A percentile compares a stretch with the other conserved stretches of the same genome.
These are phyloP conservation scores for Aulographum hederae DNA, from an alignment of 2,329 filamentous ascomycete species.

Conservation along the genomic window DNA sequence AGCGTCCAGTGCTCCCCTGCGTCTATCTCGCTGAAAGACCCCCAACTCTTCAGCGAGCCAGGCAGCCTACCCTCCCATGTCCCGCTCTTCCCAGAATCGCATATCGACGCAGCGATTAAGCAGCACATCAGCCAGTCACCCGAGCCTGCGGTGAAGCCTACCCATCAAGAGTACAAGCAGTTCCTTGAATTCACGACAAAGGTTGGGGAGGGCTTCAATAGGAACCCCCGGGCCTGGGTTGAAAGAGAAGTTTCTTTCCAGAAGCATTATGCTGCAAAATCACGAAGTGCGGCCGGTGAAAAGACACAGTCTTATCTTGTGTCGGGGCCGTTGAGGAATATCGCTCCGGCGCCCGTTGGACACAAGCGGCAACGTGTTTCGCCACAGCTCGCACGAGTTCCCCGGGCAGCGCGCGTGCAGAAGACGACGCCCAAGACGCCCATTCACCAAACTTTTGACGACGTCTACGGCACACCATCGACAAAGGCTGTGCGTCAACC, in stretches of 20 bases:
- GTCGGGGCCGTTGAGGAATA: background rate
- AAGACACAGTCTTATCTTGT: background rate
- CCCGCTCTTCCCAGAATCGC: slow-evolving; percentile 3
- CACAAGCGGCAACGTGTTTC: background rate
- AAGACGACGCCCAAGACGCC: slow-evolving; percentile 16
- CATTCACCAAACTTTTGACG: slow-evolving; percentile 18
- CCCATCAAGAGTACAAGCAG: background rate
- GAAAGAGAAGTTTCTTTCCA: background rate
- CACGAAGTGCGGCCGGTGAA: background rate
- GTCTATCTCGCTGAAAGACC: slow-evolving; percentile 10
- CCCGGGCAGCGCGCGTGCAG: slow-evolving; percentile 14
- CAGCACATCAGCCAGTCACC: slow-evolving; percentile 1
- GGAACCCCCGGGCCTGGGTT: slow-evolving; percentile 1
- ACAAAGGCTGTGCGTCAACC: slow-evolving; percentile 18
- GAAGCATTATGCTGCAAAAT: background rate
- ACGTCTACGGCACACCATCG: slow-evolving; percentile 16
- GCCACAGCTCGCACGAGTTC: slow-evolving; percentile 5
- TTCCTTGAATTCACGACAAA: slow-evolving; percentile 1
- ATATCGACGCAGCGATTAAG: slow-evolving; percentile 2
- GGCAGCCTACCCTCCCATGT: background rate
- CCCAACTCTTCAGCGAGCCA: slow-evolving; percentile 2
- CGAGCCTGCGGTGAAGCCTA: background rate
- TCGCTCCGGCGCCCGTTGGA: background rate
- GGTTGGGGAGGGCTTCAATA: slow-evolving; percentile 1
- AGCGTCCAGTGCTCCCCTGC: slow-evolving; percentile 15